These are phyloP conservation scores for Perilla frutescens DNA, from an alignment of 257 asterid genomes.

Conservation along the genomic window DNA sequence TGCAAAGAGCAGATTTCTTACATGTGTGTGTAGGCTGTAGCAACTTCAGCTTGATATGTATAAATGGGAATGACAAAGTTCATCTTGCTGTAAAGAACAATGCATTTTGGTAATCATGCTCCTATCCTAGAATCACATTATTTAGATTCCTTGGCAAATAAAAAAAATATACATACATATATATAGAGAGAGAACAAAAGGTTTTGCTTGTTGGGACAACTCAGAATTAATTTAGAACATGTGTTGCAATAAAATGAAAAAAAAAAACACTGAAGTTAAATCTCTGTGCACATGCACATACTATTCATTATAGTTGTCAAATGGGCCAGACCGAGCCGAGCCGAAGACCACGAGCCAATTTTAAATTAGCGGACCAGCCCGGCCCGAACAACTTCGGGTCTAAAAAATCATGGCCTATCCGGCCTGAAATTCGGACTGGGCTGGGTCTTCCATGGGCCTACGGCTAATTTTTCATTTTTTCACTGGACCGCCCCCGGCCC, in stretches of 20 bases:
- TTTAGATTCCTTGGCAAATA: background rate
- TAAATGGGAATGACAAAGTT: conserved; percentile 9
- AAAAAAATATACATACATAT: background rate
- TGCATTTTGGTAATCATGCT: background rate
- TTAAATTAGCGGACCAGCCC: too few species aligned
- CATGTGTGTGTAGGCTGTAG: background rate
- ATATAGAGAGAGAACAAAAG: background rate
- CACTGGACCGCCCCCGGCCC: too few species aligned
- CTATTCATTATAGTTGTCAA: background rate
- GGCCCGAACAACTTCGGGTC: too few species aligned
- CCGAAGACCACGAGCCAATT: too few species aligned
- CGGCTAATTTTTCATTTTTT: too few species aligned
- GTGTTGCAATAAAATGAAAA: background rate
- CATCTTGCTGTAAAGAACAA: conserved; percentile 8
- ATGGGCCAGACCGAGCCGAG: too few species aligned
- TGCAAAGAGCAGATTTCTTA: background rate
- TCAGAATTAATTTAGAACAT: background rate
- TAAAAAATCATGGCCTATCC: too few species aligned
- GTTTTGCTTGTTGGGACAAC: background rate
- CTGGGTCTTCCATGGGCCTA: too few species aligned
- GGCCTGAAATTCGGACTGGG: too few species aligned
- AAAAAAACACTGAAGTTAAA: conserved; percentile 2
- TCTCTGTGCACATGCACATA: background rate
- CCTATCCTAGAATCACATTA: background rate
- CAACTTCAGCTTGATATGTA: background rate